A percentile compares a stretch with the other conserved stretches of the same genome.
phyloP scores from a whole-genome alignment of 305 asterid species.

The Solanum hybrid region DNA sequence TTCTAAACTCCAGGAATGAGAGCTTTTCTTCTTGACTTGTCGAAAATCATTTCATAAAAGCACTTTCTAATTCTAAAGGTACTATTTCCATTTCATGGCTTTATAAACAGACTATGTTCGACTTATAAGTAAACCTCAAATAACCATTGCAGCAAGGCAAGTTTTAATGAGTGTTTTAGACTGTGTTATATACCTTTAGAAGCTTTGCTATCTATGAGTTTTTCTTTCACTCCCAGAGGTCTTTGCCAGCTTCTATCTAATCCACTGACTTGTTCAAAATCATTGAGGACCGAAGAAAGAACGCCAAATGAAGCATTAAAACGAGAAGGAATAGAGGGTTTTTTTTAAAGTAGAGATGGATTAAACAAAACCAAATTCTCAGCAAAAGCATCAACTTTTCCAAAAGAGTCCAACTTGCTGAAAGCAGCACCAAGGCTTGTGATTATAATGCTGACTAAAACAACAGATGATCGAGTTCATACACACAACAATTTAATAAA shows the following conservation, averaged over 20 bases:
- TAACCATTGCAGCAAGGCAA: neutral
- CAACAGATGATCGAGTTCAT: constrained; percentile 13
- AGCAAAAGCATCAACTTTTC: constrained; percentile 93
- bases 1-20: neutral
- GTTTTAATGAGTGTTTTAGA: neutral
- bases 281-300: neutral
- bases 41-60: neutral
- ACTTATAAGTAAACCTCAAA: neutral
- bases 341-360: neutral
- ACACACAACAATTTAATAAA: constrained; percentile 1
- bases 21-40: neutral
- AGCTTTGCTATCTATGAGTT: constrained; percentile 62
- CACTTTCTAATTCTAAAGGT: neutral
- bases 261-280: constrained; percentile 36
- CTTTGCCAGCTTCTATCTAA: constrained; percentile 95
- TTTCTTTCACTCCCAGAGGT: constrained; percentile 86
- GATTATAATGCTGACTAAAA: constrained; percentile 76
- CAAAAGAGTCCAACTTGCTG: constrained; percentile 89
- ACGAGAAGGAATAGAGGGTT: neutral
- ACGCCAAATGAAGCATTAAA: neutral
- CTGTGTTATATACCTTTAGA: constrained; percentile 45
- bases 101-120: neutral
- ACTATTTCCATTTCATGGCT: neutral
- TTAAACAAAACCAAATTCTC: constrained; percentile 60
- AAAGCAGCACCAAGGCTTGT: constrained; percentile 90